phyloP scores from a whole-genome alignment of 2,329 filamentous ascomycete genomes.

The Aspergillus sp. region DNA sequence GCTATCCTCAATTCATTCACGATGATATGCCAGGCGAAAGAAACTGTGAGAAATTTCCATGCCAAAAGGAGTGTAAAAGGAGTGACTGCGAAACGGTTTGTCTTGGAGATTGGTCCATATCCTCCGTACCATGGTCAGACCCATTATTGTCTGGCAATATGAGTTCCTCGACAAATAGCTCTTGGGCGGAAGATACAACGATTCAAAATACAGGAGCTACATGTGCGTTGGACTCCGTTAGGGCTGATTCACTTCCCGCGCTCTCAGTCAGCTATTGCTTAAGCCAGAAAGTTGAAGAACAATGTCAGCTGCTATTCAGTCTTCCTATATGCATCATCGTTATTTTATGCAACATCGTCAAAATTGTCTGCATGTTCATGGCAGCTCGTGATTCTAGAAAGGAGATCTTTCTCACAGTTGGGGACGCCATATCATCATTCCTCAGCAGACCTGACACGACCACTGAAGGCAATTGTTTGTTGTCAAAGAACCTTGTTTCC shows the following conservation, averaged over 20 bases:
- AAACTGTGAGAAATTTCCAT: too few species aligned
- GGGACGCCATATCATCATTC: constrained; percentile 34
- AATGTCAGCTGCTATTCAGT: constrained; percentile 2
- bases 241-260: background rate
- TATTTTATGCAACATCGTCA: constrained; percentile 3
- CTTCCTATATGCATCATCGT: background rate
- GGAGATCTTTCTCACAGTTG: constrained; percentile 17
- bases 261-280: background rate
- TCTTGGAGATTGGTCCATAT: background rate
- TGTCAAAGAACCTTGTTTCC: background rate
- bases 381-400: background rate
- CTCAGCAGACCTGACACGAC: constrained; percentile 21
- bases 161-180: background rate
- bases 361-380: constrained; percentile 4
- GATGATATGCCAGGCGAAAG: too few species aligned
- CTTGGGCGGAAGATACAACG: background rate
- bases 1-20: too few species aligned
- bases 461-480: background rate
- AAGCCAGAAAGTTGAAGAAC: background rate
- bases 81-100: background rate
- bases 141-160: background rate
- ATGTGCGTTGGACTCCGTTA: background rate
- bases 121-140: background rate
- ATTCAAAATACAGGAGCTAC: background rate
- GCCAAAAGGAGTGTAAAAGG: too few species aligned